These are phyloP conservation scores for Alectoria sarmentosa DNA, from an alignment of 495 filamentous ascomycete genomes.

Conservation along the genomic window DNA sequence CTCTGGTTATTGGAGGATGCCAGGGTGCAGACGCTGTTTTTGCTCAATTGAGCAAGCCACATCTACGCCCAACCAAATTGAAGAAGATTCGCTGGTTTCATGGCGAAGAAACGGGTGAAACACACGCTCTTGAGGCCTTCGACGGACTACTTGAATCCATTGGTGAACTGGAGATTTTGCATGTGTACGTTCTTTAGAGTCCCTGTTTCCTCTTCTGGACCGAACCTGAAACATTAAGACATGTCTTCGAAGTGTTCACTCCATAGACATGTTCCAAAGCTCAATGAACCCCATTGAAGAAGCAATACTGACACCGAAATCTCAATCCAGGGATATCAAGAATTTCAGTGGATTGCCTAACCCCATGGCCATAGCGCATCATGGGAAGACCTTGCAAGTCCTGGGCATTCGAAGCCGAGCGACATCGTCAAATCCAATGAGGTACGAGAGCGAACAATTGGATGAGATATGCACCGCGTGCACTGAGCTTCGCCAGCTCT, in stretches of 20 bases:
- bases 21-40: conserved; percentile 13
- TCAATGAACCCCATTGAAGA: too few relatives aligned
- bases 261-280: too few relatives aligned
- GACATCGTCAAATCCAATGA: background rate
- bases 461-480: conserved; percentile 18
- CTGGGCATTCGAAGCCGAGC: conserved; percentile 12
- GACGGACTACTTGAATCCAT: conserved; percentile 14
- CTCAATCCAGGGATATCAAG: too few relatives aligned
- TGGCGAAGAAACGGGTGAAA: conserved; percentile 8
- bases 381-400: conserved; percentile 14
- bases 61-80: conserved; percentile 16
- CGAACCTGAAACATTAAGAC: too few relatives aligned
- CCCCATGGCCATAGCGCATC: conserved; percentile 11
- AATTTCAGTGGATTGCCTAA: conserved; percentile 8
- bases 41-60: conserved; percentile 16
- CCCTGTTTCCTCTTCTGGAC: too few relatives aligned
- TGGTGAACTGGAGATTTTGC: conserved; percentile 12
- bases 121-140: conserved; percentile 19
- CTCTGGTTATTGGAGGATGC: conserved; percentile 14
- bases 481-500: conserved; percentile 16
- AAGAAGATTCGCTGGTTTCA: conserved; percentile 18
- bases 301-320: too few relatives aligned
- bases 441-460: conserved; percentile 18
- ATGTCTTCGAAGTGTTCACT: too few relatives aligned
- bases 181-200: too few relatives aligned